Base-by-base conservation (phyloP, 2,329 filamentous ascomycete species). In the Ophiostoma ulmi region DNA sequence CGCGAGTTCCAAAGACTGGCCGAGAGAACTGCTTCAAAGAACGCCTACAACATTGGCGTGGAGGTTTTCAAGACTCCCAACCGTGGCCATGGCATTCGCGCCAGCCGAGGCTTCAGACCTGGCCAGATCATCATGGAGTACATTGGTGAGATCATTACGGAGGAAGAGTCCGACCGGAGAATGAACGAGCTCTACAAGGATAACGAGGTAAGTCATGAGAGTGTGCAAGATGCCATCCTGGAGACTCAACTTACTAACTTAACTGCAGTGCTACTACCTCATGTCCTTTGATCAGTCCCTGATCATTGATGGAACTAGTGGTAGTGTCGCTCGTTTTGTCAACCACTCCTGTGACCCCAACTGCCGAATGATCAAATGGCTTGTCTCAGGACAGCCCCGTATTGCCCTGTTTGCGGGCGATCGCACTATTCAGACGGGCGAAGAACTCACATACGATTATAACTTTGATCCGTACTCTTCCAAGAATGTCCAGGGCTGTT, bases 241-340 rank as follows among this genome's bases (percentile, higher is more conserved):
- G 31, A 31, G 31, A 31, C 31, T 31, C 31, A 31, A 31, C 31
- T 31, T 31, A 20, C 61, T 73, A 69, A 75, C 71, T 8, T 10
- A 10, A 70, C 70, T 26, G 5, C 20, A 97, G 92, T 97, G 93
- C 80, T 98, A 97, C 80, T 99, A 99, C 79, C 84, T 99, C 68
- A 99, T 99, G 95, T 93, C 93, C 70, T 97, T 98, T 78, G 94
- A 98, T 78, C 93, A 97, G 79, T 95, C 96, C 80, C 95, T 98
- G 89, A 97, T 98, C 76, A 97, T 99, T 74, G 95, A 99, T 81
- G 95, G 94, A 44, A 97, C 94, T 38, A 93, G 92, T 70, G 95
- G 95, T 76, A 97, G 92, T 74, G 97, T 98, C 80, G 94, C 95
- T 76, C 91, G 95, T 70, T 99, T 99, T 79, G 94, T 99, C 78